Conservation (phyloP, 1,284 basidiomycete species). For the Stygiomarasmius scandens region DNA sequence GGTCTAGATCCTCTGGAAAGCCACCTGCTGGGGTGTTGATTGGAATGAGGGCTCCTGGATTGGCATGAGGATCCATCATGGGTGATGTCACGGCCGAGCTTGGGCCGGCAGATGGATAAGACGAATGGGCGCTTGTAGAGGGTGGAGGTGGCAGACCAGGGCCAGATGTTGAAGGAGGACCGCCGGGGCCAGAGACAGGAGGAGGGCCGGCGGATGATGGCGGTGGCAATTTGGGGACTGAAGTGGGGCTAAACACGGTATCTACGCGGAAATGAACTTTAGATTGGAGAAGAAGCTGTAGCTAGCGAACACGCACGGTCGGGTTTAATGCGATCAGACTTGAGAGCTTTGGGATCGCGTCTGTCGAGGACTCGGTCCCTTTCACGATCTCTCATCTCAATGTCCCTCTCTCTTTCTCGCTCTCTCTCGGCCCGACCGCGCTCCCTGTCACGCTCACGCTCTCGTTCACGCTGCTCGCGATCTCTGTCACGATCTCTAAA, state of each 20-base stretch:
- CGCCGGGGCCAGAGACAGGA: constrained; percentile 23
- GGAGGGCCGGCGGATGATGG: constrained; percentile 13
- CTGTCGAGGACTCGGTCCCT: constrained; percentile 23
- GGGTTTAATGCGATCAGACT: constrained; percentile 43
- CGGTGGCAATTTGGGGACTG: constrained; percentile 22
- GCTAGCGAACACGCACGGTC: constrained; percentile 35
- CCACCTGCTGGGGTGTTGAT: constrained; percentile 26
- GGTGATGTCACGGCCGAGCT: constrained; percentile 15
- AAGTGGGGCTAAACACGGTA: constrained; percentile 15
- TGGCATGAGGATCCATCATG: constrained; percentile 13
- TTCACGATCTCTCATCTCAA: constrained; percentile 23
- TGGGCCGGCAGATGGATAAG: constrained; percentile 36
- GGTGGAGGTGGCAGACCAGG: constrained; percentile 39
- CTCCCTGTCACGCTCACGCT: constrained; percentile 24
- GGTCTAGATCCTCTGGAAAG: constrained; percentile 53
- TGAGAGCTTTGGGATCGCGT: constrained; percentile 34
- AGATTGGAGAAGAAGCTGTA: constrained; percentile 22
- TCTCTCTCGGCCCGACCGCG: constrained; percentile 20
- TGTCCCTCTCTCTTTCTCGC: constrained; percentile 24
- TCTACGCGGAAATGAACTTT: constrained; percentile 25
- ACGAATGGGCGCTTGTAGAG: constrained; percentile 27
- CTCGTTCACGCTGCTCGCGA: constrained; percentile 26
- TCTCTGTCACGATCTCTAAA: constrained; percentile 38
- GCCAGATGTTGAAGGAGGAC: constrained; percentile 29
- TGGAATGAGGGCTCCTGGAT: constrained; percentile 11